Evolutionary conservation across 2,329 filamentous ascomycete species (phyloP).

Genomic region (Alternaria consortialis): DNA sequence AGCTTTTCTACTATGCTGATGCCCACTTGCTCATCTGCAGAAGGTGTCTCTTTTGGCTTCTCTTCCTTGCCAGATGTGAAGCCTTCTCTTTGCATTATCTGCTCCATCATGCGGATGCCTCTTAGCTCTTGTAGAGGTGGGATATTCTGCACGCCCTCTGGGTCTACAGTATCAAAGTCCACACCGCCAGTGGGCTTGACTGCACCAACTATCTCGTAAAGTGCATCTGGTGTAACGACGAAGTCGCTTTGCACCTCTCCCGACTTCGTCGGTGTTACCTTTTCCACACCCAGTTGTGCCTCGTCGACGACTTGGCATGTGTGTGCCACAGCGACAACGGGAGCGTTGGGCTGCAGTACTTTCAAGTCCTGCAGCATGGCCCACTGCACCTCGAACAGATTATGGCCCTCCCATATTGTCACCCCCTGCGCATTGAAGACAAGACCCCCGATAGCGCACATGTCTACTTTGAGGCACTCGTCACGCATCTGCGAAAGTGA

Average conservation of each 20-base stretch:
- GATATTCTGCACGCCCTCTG: conserved; percentile 52
- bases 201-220: conserved; percentile 38
- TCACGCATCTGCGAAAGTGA: conserved; percentile 50
- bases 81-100: conserved; percentile 39
- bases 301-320: conserved; percentile 55
- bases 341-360: conserved; percentile 35
- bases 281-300: conserved; percentile 27
- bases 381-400: conserved; percentile 58
- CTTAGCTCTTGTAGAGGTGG: conserved; percentile 48
- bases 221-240: conserved; percentile 50
- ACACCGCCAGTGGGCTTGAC: conserved; percentile 50
- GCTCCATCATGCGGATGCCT: conserved; percentile 49
- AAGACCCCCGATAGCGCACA: conserved; percentile 54
- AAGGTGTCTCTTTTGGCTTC: conserved; percentile 15
- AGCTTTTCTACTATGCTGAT: conserved; percentile 46
- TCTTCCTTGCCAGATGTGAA: conserved; percentile 21
- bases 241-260: conserved; percentile 56
- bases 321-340: conserved; percentile 52
- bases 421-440: conserved; percentile 53
- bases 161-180: conserved; percentile 51
- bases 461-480: conserved; percentile 38
- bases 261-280: conserved; percentile 34
- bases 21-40: conserved; percentile 43
- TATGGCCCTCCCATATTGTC: conserved; percentile 53
- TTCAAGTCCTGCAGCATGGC: conserved; percentile 51